These are phyloP conservation scores for Afroboletus lepidellus DNA, from an alignment of 1,284 basidiomycete genomes.

Conservation along the genomic window DNA sequence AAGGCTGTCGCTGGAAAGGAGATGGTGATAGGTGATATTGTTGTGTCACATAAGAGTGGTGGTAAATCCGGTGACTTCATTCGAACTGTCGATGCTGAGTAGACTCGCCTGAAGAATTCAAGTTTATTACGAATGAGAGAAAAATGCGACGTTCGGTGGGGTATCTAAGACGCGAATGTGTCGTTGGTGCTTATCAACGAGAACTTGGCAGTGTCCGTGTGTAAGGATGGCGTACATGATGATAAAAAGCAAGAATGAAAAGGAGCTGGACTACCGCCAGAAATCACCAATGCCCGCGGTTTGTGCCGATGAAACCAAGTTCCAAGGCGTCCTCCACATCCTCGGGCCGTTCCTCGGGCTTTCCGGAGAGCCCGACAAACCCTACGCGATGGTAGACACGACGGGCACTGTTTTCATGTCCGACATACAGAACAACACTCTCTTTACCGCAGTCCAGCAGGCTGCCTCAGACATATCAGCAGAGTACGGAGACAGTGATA, in stretches of 20 bases:
- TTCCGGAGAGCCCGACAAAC: conserved; percentile 41
- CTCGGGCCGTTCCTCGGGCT: conserved; percentile 20
- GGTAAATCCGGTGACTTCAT: conserved; percentile 72
- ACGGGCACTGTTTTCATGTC: conserved; percentile 45
- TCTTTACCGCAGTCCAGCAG: conserved; percentile 38
- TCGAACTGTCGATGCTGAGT: conserved; percentile 14
- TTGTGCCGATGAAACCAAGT: conserved; percentile 45
- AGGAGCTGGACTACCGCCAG: neutral
- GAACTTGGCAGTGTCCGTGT: neutral
- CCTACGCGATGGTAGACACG: conserved; percentile 52
- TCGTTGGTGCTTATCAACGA: neutral
- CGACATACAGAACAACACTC: conserved; percentile 52
- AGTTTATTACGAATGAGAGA: neutral
- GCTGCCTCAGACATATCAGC: conserved; percentile 25
- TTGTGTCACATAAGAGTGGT: conserved; percentile 68
- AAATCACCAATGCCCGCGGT: conserved; percentile 29
- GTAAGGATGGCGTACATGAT: neutral
- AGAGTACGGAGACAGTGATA: neutral
- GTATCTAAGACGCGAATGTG: neutral
- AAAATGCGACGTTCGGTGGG: neutral
- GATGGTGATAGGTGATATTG: conserved; percentile 73
- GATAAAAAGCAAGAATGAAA: neutral
- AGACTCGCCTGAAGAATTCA: neutral
- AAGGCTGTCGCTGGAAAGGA: conserved; percentile 85
- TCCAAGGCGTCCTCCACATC: conserved; percentile 50